Evolutionary conservation across 1,139 yeast genomes (phyloP).

Genomic region (Debaryomyces psychrophilus): DNA sequence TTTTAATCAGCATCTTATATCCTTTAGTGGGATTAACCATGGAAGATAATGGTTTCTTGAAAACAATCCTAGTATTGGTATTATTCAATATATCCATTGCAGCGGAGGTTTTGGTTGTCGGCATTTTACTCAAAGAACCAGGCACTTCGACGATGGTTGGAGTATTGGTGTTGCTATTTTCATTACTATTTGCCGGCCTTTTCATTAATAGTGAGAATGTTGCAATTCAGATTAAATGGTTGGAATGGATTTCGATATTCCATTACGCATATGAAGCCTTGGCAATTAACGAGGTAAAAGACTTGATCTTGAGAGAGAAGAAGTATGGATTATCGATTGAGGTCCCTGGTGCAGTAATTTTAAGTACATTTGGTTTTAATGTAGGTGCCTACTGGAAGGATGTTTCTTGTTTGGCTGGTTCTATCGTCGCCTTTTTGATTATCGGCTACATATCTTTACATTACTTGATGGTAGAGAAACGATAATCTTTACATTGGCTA

Average conservation of each 20-base stretch:
- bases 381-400: slow-evolving; percentile 77
- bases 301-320: slow-evolving; percentile 78
- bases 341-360: slow-evolving; percentile 97
- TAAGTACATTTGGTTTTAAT: slow-evolving; percentile 92
- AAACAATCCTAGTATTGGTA: slow-evolving; percentile 68
- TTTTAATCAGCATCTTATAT: slow-evolving; percentile 81
- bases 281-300: slow-evolving; percentile 91
- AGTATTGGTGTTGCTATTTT: slow-evolving; percentile 77
- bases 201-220: slow-evolving; percentile 82
- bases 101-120: slow-evolving; percentile 81
- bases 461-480: slow-evolving; percentile 70
- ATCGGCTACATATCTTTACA: slow-evolving; percentile 79
- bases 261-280: slow-evolving; percentile 95
- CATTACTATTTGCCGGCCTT: slow-evolving; percentile 88
- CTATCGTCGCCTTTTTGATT: slow-evolving; percentile 54
- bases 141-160: slow-evolving; percentile 92
- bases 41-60: slow-evolving; percentile 76
- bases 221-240: slow-evolving; percentile 71
- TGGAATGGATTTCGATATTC: slow-evolving; percentile 85
- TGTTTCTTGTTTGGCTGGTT: slow-evolving; percentile 53
- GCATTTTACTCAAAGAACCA: slow-evolving; percentile 84
- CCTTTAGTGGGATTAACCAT: slow-evolving; percentile 88
- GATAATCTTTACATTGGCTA: slow-evolving; percentile 37
- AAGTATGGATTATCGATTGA: slow-evolving; percentile 93
- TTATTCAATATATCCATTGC: slow-evolving; percentile 87